Conservation (phyloP, 345 rosid genomes). For the Streptanthus diversifolius region DNA sequence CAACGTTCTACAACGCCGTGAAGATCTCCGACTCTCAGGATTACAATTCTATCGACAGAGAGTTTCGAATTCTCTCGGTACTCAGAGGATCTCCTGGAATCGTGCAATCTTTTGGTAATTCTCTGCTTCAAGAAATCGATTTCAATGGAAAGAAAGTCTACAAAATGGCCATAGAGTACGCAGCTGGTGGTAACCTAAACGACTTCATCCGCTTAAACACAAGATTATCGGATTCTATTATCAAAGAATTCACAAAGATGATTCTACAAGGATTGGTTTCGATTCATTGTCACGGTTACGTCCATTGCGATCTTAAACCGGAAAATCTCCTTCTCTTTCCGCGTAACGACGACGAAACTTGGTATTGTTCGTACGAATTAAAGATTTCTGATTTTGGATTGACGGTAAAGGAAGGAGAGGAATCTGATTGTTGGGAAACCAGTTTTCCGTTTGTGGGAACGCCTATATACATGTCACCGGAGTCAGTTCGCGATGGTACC, state of each 20-base stretch:
- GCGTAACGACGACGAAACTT: constrained; percentile 15
- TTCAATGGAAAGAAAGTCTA: neutral
- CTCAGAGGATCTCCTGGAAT: constrained; percentile 8
- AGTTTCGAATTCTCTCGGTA: constrained; percentile 10
- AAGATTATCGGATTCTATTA: neutral
- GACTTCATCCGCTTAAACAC: constrained; percentile 4
- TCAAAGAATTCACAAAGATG: constrained; percentile 27
- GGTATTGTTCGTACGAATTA: constrained; percentile 3
- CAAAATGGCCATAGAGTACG: constrained; percentile 24
- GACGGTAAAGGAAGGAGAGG: neutral
- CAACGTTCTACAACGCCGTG: constrained; percentile 10
- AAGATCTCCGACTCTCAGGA: neutral
- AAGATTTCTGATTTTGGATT: constrained; percentile 34
- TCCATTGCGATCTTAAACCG: constrained; percentile 37
- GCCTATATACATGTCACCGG: constrained; percentile 21
- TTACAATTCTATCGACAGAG: neutral
- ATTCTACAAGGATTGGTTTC: constrained; percentile 29
- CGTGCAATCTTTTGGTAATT: constrained; percentile 13
- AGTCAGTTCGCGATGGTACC: neutral
- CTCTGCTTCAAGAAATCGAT: neutral
- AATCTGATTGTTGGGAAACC: neutral
- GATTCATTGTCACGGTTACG: constrained; percentile 31
- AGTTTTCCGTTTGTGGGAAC: constrained; percentile 18
- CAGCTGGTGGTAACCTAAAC: constrained; percentile 13
- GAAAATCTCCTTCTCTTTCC: constrained; percentile 25